Percentiles rank a stretch among this genome's conserved stretches.
Evolutionary conservation across 139 green algal genomes (phyloP).

Genomic region (Klebsormidium nitens): DNA sequence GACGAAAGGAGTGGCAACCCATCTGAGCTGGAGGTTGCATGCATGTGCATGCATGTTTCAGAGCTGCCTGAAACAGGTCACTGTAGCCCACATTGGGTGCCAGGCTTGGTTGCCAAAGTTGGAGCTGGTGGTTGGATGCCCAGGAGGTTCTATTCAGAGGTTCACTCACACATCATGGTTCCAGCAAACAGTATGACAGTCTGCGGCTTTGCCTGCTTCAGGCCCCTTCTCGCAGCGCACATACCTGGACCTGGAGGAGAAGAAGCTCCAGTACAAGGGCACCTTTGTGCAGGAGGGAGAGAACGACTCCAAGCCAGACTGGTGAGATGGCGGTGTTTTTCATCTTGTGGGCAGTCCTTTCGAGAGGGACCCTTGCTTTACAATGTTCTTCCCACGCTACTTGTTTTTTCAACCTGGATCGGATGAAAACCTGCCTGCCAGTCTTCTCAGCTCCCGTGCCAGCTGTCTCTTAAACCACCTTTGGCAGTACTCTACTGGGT

Average conservation of each 20-base stretch:
- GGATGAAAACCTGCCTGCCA: neutral
- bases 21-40: neutral
- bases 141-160: too few species aligned
- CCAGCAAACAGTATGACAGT: neutral
- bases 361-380: neutral
- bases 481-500: too few species aligned
- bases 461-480: too few species aligned
- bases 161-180: slow-evolving; percentile 5
- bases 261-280: slow-evolving; percentile 20
- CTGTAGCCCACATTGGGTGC: too few species aligned
- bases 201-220: slow-evolving; percentile 1
- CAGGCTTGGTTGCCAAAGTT: too few species aligned
- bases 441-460: neutral
- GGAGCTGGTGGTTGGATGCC: neutral
- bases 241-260: slow-evolving; percentile 30
- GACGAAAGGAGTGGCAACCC: too few species aligned
- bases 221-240: slow-evolving; percentile 29
- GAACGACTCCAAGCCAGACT: slow-evolving; percentile 18
- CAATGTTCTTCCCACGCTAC: neutral
- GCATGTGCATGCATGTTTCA: neutral
- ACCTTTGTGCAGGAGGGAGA: slow-evolving; percentile 25
- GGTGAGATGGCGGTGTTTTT: slow-evolving; percentile 5
- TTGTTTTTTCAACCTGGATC: neutral
- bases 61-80: too few species aligned
- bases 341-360: neutral